A percentile compares a stretch with the other conserved stretches of the same genome.
These are phyloP conservation scores for Raphanus sativus DNA, from an alignment of 345 rosid species.

Conservation along the genomic window DNA sequence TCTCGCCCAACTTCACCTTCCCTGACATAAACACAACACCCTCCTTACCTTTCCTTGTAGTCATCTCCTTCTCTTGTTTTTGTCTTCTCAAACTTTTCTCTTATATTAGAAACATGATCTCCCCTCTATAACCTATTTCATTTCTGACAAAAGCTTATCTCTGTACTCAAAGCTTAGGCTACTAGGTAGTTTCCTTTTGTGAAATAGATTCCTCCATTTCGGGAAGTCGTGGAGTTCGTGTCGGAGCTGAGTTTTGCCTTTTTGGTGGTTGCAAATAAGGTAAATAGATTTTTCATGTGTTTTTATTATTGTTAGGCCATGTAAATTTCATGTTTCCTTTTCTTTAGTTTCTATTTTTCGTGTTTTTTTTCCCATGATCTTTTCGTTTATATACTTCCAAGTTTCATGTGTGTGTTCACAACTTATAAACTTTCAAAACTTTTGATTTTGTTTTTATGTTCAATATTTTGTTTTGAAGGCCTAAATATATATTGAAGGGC, in stretches of 20 bases:
- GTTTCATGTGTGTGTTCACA: conserved; percentile 23
- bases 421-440: conserved; percentile 13
- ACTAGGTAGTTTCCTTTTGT: background rate
- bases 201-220: background rate
- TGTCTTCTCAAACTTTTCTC: conserved; percentile 5
- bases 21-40: conserved; percentile 47
- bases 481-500: conserved; percentile 1
- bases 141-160: background rate
- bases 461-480: conserved; percentile 19
- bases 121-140: background rate
- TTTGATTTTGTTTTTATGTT: conserved; percentile 1
- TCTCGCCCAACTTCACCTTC: conserved; percentile 78
- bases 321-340: conserved; percentile 22
- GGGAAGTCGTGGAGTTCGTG: conserved; percentile 23
- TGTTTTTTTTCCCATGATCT: conserved; percentile 22
- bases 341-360: background rate
- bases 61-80: conserved; percentile 10
- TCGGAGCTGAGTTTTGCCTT: conserved; percentile 11
- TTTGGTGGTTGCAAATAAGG: conserved; percentile 35
- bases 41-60: conserved; percentile 11
- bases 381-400: conserved; percentile 20
- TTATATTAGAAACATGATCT: background rate
- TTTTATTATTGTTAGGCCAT: conserved; percentile 26
- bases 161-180: background rate
- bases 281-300: conserved; percentile 47